These are phyloP conservation scores for Gossypium davidsonii DNA, from an alignment of 441 rosid genomes.

Conservation along the genomic window DNA sequence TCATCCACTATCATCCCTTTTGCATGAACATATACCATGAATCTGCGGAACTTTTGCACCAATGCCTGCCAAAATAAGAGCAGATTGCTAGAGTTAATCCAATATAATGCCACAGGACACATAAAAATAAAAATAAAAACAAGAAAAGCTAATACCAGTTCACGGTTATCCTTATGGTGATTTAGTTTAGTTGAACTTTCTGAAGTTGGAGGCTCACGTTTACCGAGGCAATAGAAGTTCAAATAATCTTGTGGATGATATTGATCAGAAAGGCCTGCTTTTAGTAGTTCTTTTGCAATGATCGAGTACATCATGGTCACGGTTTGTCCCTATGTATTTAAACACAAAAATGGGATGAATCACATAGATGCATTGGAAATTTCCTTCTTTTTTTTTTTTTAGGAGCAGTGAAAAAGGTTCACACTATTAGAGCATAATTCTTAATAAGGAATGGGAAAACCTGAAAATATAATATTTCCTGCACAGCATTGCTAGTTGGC, in stretches of 20 bases:
- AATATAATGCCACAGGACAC: background rate
- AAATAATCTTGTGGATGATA: conserved; percentile 60
- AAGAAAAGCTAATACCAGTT: conserved; percentile 30
- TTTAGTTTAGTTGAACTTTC: conserved; percentile 10
- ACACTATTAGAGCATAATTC: conserved; percentile 2
- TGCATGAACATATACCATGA: conserved; percentile 71
- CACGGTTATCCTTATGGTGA: conserved; percentile 33
- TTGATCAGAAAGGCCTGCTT: conserved; percentile 36
- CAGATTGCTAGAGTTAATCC: background rate
- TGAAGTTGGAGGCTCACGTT: conserved; percentile 39
- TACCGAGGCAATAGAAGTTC: conserved; percentile 83
- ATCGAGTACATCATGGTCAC: conserved; percentile 75
- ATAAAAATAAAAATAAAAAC: background rate
- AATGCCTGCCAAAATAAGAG: conserved; percentile 27
- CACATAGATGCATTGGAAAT: background rate
- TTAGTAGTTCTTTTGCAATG: conserved; percentile 46
- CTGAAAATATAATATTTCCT: conserved; percentile 79
- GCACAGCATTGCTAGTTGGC: conserved; percentile 51
- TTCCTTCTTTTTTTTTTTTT: background rate
- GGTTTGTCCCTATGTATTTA: conserved; percentile 54
- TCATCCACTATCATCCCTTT: conserved; percentile 75
- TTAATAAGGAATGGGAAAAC: conserved; percentile 16
- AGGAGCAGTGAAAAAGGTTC: background rate
- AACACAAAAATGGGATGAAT: background rate
- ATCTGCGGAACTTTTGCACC: conserved; percentile 38